Evolutionary conservation across 2,329 filamentous ascomycete genomes (phyloP).

Genomic region (Scopulariopsis brevicaulis): DNA sequence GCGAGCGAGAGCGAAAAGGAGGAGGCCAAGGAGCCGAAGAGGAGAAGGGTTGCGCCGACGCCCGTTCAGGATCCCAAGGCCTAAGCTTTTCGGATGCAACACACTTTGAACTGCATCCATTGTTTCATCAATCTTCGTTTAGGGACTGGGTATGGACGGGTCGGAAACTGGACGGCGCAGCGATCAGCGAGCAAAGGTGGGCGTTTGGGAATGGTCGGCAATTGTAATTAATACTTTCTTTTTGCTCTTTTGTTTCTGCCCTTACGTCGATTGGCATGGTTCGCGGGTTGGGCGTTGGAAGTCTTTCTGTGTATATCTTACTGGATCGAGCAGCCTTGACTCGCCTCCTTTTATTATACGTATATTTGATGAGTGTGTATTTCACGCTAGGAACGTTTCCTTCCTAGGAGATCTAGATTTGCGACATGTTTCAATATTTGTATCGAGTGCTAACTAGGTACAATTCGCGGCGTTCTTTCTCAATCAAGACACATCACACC

Average conservation of each 20-base stretch:
- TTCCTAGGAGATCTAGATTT: not conserved
- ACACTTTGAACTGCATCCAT: not conserved
- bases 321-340: not conserved
- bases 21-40: conserved; percentile 47
- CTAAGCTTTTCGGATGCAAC: not conserved
- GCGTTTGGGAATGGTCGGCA: not conserved
- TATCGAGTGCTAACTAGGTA: too few species aligned
- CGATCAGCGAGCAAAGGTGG: not conserved
- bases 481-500: not conserved
- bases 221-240: not conserved
- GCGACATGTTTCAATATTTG: not conserved
- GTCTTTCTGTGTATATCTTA: not conserved
- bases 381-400: not conserved
- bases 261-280: not conserved
- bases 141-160: not conserved
- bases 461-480: not conserved
- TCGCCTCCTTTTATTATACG: not conserved
- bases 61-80: conserved; percentile 2
- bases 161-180: not conserved
- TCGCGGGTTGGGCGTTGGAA: not conserved
- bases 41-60: conserved; percentile 60
- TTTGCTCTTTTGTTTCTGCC: not conserved
- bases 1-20: conserved; percentile 42
- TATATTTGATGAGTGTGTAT: not conserved
- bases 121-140: not conserved